A percentile compares a stretch with the other conserved stretches of the same genome.
Conservation (phyloP, 106 monocot genomes). For the Iris macrosiphon region DNA sequence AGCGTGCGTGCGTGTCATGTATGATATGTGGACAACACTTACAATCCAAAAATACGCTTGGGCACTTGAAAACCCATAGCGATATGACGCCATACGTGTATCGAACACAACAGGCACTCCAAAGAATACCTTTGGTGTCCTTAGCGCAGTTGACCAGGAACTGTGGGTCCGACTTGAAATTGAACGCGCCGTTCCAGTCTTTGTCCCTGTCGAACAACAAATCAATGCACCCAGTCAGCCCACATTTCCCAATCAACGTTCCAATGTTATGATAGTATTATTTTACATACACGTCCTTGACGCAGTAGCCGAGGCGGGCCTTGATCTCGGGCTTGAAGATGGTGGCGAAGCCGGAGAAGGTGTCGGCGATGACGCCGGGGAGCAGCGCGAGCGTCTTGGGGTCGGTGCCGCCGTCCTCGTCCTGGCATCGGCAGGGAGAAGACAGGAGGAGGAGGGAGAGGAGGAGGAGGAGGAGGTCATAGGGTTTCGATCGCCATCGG, state of each 20-base stretch:
- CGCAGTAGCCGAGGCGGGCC: conserved; percentile 12
- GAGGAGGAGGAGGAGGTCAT: not conserved
- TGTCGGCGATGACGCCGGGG: conserved; percentile 6
- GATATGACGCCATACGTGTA: not conserved
- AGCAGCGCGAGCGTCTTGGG: conserved; percentile 8
- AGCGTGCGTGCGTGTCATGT: no score
- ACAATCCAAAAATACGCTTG: no score
- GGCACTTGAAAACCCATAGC: no score
- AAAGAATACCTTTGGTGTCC: conserved; percentile 16
- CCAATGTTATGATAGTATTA: no score
- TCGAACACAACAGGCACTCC: no score
- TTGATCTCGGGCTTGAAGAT: conserved; percentile 10
- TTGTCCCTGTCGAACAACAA: conserved; percentile 25
- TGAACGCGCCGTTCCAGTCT: conserved; percentile 55
- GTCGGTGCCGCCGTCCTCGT: conserved; percentile 7
- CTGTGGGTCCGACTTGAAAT: conserved; percentile 41
- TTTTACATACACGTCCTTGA: conserved; percentile 23
- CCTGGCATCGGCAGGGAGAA: not conserved
- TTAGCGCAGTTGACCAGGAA: conserved; percentile 46
- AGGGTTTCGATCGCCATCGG: not conserved
- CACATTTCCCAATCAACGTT: not conserved
- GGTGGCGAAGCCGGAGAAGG: conserved; percentile 5
- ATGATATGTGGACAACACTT: no score
- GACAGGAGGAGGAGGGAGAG: not conserved
- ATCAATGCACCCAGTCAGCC: not conserved